These are phyloP conservation scores for Alternaria solani DNA, from an alignment of 2,329 filamentous ascomycete genomes.

Conservation along the genomic window DNA sequence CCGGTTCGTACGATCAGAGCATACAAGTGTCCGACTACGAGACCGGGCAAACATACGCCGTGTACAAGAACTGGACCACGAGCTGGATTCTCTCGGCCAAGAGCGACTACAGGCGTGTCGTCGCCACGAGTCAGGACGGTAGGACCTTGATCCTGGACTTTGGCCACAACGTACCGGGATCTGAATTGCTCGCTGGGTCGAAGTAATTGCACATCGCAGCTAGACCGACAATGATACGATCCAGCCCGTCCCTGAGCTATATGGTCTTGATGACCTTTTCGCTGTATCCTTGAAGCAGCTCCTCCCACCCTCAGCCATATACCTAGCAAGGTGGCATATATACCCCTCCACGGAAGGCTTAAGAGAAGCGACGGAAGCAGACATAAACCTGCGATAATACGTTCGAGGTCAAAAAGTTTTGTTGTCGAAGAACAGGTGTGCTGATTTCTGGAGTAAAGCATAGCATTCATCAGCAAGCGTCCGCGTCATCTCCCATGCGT, in stretches of 20 bases:
- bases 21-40: conserved; percentile 94
- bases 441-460: conserved; percentile 6
- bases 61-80: conserved; percentile 93
- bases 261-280: background rate
- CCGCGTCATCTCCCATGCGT: background rate
- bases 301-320: background rate
- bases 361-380: background rate
- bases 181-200: conserved; percentile 56
- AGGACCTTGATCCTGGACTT: conserved; percentile 96
- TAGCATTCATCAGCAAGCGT: conserved; percentile 11
- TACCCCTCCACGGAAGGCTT: background rate
- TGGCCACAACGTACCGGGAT: conserved; percentile 66
- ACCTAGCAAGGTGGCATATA: background rate
- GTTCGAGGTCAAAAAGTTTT: background rate
- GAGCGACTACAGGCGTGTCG: conserved; percentile 92
- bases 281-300: background rate
- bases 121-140: conserved; percentile 93
- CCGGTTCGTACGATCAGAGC: conserved; percentile 92
- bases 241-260: background rate
- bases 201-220: conserved; percentile 4
- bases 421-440: background rate
- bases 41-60: conserved; percentile 77
- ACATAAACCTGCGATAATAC: background rate
- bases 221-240: background rate
- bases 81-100: conserved; percentile 98